A percentile compares a stretch with the other conserved stretches of the same genome.
phyloP scores from a whole-genome alignment of 1,284 basidiomycete species.

The Volvariella surrecta region DNA sequence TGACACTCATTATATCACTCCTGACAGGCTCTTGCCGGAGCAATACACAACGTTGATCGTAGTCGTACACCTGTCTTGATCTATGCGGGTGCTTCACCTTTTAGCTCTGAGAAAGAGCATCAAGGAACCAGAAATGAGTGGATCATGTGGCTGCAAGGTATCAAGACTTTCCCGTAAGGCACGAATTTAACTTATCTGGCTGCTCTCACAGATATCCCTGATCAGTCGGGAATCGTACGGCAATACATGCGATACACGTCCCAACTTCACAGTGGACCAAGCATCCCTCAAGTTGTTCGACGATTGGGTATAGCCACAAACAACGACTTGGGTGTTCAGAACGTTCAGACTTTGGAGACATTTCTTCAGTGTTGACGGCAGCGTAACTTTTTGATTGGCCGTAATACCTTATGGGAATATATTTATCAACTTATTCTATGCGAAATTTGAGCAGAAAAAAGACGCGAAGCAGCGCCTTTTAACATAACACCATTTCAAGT shows the following conservation, averaged over 20 bases:
- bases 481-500: no score
- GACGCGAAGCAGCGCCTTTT: no score
- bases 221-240: constrained; percentile 58
- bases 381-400: no score
- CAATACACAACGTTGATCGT: constrained; percentile 62
- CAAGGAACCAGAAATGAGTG: constrained; percentile 64
- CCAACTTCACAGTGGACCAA: constrained; percentile 48
- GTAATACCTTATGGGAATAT: no score
- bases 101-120: constrained; percentile 43
- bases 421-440: no score
- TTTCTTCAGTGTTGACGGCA: no score
- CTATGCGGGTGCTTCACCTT: constrained; percentile 61
- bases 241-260: constrained; percentile 64
- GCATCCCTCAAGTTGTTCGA: constrained; percentile 38
- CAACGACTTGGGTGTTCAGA: no score
- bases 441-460: no score
- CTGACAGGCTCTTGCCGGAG: constrained; percentile 53
- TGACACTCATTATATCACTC: constrained; percentile 2
- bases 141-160: constrained; percentile 67
- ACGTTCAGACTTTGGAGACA: no score
- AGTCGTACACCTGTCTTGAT: constrained; percentile 58
- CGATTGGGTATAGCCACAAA: no score
- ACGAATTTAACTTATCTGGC: no score
- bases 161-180: no score
- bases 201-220: constrained; percentile 63